Evolutionary conservation across 257 asterid genomes (phyloP).

Genomic region (Plectranthus barbatus): DNA sequence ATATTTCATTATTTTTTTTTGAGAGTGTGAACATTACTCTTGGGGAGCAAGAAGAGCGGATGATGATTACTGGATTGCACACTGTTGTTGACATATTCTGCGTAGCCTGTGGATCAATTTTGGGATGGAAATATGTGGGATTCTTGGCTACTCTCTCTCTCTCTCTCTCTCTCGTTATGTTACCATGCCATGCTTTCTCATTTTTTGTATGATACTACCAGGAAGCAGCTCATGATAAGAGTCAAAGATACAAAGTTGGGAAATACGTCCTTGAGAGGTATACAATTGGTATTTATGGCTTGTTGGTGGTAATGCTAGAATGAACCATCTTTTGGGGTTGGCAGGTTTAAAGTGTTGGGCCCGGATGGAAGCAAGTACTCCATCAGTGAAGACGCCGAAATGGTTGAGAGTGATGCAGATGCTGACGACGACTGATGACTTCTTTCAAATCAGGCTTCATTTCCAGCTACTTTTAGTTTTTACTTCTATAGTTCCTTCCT

Average conservation of each 20-base stretch:
- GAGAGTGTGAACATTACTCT: slow-evolving; percentile 60
- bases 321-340: too few relatives aligned
- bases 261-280: slow-evolving; percentile 80
- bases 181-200: too few relatives aligned
- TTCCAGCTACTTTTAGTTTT: too few relatives aligned
- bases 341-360: slow-evolving; percentile 65
- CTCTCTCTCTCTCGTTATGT: too few relatives aligned
- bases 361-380: slow-evolving; percentile 63
- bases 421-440: slow-evolving; percentile 32
- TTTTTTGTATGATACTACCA: too few relatives aligned
- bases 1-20: too few relatives aligned
- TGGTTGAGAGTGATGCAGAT: slow-evolving; percentile 52
- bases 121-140: slow-evolving; percentile 96
- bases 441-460: too few relatives aligned
- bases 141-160: too few relatives aligned
- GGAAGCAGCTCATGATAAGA: slow-evolving; percentile 56
- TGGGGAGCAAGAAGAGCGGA: slow-evolving; percentile 67
- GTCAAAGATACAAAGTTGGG: slow-evolving; percentile 75
- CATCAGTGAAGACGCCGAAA: slow-evolving; percentile 26
- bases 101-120: slow-evolving; percentile 70
- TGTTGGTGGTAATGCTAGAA: too few relatives aligned
- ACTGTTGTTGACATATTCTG: slow-evolving; percentile 79
- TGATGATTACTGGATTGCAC: slow-evolving; percentile 82
- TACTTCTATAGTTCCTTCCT: too few relatives aligned
- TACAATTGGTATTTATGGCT: neutral